Conservation (phyloP, 2,329 filamentous ascomycete species). For the Plectosphaerella sp. region DNA sequence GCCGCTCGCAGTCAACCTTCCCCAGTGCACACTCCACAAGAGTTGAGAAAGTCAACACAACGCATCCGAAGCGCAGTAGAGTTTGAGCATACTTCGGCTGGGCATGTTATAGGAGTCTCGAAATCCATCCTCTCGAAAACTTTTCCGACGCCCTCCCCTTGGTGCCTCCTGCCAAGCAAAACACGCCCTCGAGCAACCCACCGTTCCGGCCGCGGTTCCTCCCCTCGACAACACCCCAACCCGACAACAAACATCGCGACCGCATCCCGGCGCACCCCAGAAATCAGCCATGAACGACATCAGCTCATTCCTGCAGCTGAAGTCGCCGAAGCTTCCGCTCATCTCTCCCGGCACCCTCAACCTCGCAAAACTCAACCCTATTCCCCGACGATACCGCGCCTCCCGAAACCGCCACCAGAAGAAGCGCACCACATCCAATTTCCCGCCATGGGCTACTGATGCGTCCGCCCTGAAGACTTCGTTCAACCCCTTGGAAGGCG, state of each 20-base stretch:
- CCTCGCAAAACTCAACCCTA: conserved; percentile 36
- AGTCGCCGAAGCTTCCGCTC: conserved; percentile 32
- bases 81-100: not conserved
- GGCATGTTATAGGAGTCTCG: not conserved
- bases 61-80: not conserved
- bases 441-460: conserved; percentile 40
- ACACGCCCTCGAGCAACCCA: not conserved
- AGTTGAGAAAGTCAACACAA: not conserved
- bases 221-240: not conserved
- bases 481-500: conserved; percentile 72
- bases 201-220: not conserved
- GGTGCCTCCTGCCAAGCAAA: not conserved
- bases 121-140: not conserved
- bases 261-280: not conserved
- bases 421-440: conserved; percentile 13
- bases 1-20: not conserved
- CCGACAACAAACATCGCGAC: not conserved
- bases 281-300: conserved; percentile 31
- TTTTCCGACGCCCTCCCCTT: not conserved
- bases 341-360: conserved; percentile 35
- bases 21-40: not conserved
- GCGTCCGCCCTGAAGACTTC: conserved; percentile 77
- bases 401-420: conserved; percentile 34
- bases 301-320: conserved; percentile 29
- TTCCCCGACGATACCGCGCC: conserved; percentile 33